Base-by-base conservation (phyloP, 257 asterid genomes). In the Przewalskia tangutica region DNA sequence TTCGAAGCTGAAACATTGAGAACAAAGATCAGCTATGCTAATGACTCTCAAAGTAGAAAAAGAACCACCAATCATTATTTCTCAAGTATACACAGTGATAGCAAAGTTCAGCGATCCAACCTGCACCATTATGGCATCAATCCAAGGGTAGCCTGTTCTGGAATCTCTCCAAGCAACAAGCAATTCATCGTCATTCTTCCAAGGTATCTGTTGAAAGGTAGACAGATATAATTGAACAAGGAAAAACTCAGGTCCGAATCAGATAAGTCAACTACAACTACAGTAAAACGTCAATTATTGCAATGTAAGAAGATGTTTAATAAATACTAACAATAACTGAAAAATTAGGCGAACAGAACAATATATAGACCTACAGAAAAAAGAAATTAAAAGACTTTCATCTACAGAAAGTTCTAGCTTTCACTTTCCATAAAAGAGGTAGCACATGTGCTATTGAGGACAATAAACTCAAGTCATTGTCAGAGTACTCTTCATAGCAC, bases 71-170 rank as follows among this genome's bases (percentile, higher is more conserved):
- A 48, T 3, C 11, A 73, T 44, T 73, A 71, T 71, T 59, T 46
- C 20, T 48, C 62, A 12, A 73, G 79, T 73, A 48, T 48, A 48
- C 1, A 73, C 5, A 13, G 0, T 5, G 20, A 20, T 48, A 51
- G 44, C 17, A 48, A 64, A 27, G 48, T 82, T 79, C 42, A 59
- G 55, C 71, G 8, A 83, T 77, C 86, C 77, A 81, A 95, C 99
- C 98, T 95, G 99, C 82, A 88, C 82, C 99, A 95, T 95, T 84
- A 92, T 95, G 86, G 99, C 97, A 86, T 95, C 99, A 27, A 95
- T 94, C 98, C 99, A 95, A 62, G 99, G 99, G 89, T 88, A 95
- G 81, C 99, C 97, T 40, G 98, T 95, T 89, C 88, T 89, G 50
- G 90, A 91, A 89, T 92, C 99, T 89, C 98, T 95, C 99, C 99